Percentiles rank a stretch among this genome's conserved stretches.
These are phyloP conservation scores for Pterocarpus macrocarpus DNA, from an alignment of 306 rosid genomes.

Conservation along the genomic window DNA sequence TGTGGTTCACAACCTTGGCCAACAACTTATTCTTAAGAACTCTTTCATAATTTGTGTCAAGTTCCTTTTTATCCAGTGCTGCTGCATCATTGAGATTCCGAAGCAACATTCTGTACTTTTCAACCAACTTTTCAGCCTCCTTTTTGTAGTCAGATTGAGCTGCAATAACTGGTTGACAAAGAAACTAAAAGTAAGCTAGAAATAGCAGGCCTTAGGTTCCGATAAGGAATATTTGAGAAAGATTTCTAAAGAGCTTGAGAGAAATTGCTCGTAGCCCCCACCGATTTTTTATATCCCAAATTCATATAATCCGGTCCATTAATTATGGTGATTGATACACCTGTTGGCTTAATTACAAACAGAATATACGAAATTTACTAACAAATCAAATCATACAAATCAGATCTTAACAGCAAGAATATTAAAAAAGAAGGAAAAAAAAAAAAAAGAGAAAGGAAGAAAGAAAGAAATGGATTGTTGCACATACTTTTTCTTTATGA, in stretches of 20 bases:
- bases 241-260: not conserved
- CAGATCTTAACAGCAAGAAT: not conserved
- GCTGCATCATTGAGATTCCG: conserved; percentile 25
- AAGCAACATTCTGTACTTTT: conserved; percentile 44
- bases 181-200: conserved; percentile 36
- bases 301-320: not conserved
- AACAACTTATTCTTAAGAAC: conserved; percentile 44
- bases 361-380: not conserved
- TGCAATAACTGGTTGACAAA: conserved; percentile 39
- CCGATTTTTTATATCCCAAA: not conserved
- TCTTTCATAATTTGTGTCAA: conserved; percentile 21
- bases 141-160: conserved; percentile 38
- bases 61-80: conserved; percentile 36
- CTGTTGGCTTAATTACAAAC: not conserved
- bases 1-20: conserved; percentile 33
- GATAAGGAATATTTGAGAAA: not conserved
- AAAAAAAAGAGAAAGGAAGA: not conserved
- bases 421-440: not conserved
- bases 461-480: conserved; percentile 6
- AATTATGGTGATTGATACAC: not conserved
- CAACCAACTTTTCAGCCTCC: conserved; percentile 38
- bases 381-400: not conserved
- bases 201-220: conserved; percentile 1
- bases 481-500: conserved; percentile 34
- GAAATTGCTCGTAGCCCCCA: conserved; percentile 12